These are phyloP conservation scores for Rhododendron ovatum DNA, from an alignment of 148 eudicot genomes.

Conservation along the genomic window DNA sequence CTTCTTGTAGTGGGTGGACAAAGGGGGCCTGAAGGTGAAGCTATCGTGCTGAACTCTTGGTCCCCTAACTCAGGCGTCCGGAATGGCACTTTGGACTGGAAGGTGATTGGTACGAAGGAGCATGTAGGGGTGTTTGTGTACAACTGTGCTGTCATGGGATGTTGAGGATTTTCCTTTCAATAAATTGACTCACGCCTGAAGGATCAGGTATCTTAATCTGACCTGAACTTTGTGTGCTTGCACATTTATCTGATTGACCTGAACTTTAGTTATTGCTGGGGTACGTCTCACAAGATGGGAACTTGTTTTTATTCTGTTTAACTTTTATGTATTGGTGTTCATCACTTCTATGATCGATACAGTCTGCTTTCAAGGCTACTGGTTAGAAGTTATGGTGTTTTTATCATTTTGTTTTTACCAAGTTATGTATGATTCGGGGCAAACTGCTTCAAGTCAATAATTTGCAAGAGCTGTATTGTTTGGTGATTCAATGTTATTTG, in stretches of 20 bases:
- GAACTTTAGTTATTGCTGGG: slow-evolving; percentile 10
- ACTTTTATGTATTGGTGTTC: slow-evolving; percentile 3
- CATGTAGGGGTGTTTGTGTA: slow-evolving; percentile 40
- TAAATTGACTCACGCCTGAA: background rate
- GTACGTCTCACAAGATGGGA: slow-evolving; percentile 3
- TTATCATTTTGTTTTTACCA: background rate
- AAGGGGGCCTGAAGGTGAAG: slow-evolving; percentile 37
- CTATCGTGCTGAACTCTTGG: slow-evolving; percentile 36
- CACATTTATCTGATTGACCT: slow-evolving; percentile 17
- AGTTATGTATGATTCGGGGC: slow-evolving; percentile 5
- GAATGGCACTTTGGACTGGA: slow-evolving; percentile 32
- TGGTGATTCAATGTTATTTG: background rate
- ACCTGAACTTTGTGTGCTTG: slow-evolving; percentile 5
- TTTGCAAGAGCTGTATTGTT: slow-evolving; percentile 11
- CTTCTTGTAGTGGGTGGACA: slow-evolving; percentile 42
- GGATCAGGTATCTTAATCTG: slow-evolving; percentile 12
- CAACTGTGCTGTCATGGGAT: slow-evolving; percentile 48
- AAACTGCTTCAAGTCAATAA: slow-evolving; percentile 13
- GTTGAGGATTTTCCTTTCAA: slow-evolving; percentile 17
- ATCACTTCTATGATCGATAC: slow-evolving; percentile 2
- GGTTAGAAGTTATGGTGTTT: background rate
- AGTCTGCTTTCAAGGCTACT: background rate
- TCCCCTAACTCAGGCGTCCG: slow-evolving; percentile 23
- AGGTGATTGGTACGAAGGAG: slow-evolving; percentile 35
- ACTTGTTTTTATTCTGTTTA: background rate